Conservation (phyloP, 108 stramenopile species). For the Ochromonas danica region DNA sequence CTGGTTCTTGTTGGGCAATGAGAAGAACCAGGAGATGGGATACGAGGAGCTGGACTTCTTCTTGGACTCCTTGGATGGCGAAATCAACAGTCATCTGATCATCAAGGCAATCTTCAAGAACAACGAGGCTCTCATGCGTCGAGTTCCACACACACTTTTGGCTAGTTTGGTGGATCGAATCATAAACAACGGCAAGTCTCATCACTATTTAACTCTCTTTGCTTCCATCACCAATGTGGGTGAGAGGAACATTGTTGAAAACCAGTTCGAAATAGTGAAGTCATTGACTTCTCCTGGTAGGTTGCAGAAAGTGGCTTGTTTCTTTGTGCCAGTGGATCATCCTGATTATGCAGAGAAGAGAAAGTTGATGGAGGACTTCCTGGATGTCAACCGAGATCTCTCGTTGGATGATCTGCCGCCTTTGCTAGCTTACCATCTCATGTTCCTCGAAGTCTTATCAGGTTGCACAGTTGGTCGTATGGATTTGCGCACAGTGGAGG, state of each 20-base stretch:
- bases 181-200: not conserved
- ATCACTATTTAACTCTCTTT: slow-evolving; percentile 35
- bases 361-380: slow-evolving; percentile 18
- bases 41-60: slow-evolving; percentile 33
- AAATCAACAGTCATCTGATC: slow-evolving; percentile 23
- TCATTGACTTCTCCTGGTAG: not conserved
- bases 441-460: slow-evolving; percentile 29
- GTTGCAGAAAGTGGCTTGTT: slow-evolving; percentile 2
- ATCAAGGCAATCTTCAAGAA: slow-evolving; percentile 38
- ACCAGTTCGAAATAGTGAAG: slow-evolving; percentile 38
- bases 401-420: not conserved
- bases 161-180: slow-evolving; percentile 32
- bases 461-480: slow-evolving; percentile 40
- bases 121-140: slow-evolving; percentile 36
- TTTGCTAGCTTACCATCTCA: slow-evolving; percentile 36
- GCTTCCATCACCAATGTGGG: slow-evolving; percentile 4
- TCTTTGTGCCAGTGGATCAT: slow-evolving; percentile 12
- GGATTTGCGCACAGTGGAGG: slow-evolving; percentile 43
- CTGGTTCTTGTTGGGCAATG: slow-evolving; percentile 43
- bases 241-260: slow-evolving; percentile 28
- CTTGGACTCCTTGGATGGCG: slow-evolving; percentile 35
- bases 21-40: slow-evolving; percentile 37
- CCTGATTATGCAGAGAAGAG: slow-evolving; percentile 24
- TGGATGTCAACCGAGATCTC: not conserved
- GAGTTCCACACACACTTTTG: slow-evolving; percentile 31